phyloP scores from a whole-genome alignment of 306 rosid genomes.

The Styphnolobium japonicum region DNA sequence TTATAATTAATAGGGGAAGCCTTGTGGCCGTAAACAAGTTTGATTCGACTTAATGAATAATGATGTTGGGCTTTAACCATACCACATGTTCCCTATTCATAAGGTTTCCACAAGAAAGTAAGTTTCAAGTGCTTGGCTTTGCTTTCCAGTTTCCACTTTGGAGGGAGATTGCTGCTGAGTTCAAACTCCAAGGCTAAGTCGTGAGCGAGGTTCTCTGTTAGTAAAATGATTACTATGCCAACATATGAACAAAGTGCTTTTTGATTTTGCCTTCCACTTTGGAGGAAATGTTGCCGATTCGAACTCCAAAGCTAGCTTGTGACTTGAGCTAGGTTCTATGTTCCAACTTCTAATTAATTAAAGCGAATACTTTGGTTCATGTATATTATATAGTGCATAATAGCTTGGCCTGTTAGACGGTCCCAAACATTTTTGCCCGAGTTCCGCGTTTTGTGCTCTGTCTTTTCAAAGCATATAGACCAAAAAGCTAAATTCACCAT shows the following conservation, averaged over 20 bases:
- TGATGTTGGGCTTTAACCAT: slow-evolving; percentile 61
- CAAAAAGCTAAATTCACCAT: slow-evolving; percentile 24
- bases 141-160: slow-evolving; percentile 40
- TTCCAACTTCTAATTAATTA: background rate
- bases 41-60: slow-evolving; percentile 40
- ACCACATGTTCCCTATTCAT: slow-evolving; percentile 47
- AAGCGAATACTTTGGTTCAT: slow-evolving; percentile 8
- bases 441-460: slow-evolving; percentile 26
- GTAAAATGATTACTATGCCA: slow-evolving; percentile 18
- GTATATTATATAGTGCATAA: slow-evolving; percentile 2
- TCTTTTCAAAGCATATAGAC: slow-evolving; percentile 38
- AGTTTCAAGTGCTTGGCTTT: slow-evolving; percentile 27
- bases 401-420: slow-evolving; percentile 14
- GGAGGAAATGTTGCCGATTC: slow-evolving; percentile 29
- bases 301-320: slow-evolving; percentile 22
- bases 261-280: slow-evolving; percentile 36
- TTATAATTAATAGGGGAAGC: background rate
- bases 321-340: slow-evolving; percentile 39
- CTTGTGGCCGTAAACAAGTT: slow-evolving; percentile 20
- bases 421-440: slow-evolving; percentile 30
- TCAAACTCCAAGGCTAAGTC: slow-evolving; percentile 28
- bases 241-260: slow-evolving; percentile 29
- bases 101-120: slow-evolving; percentile 26
- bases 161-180: slow-evolving; percentile 22
- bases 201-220: background rate